phyloP scores from a whole-genome alignment of 495 filamentous ascomycete species.

The Hypoxylon intermedium region DNA sequence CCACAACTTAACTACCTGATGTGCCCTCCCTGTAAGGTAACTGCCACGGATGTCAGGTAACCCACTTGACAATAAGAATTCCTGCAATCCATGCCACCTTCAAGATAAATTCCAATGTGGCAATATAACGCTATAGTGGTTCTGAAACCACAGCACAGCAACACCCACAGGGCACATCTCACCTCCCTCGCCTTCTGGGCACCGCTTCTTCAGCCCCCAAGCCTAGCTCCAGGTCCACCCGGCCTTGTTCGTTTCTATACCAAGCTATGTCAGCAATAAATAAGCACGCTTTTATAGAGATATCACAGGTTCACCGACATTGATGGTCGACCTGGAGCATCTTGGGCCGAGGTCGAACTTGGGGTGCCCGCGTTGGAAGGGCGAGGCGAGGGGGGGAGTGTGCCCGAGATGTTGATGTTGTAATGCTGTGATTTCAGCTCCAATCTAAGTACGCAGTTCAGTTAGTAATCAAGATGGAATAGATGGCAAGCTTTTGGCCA shows the following conservation, averaged over 20 bases:
- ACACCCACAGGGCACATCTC: no score
- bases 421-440: not conserved
- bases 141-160: no score
- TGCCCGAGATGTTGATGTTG: not conserved
- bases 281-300: not conserved
- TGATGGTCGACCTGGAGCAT: not conserved
- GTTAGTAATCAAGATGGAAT: conserved; percentile 5
- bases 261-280: conserved; percentile 6
- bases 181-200: no score
- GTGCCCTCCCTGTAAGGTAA: no score
- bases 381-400: not conserved
- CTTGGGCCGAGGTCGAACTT: not conserved
- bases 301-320: conserved; percentile 1
- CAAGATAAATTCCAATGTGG: no score
- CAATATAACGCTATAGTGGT: no score
- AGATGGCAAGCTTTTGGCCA: conserved; percentile 1
- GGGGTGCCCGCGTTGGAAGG: not conserved
- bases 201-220: no score
- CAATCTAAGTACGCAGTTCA: not conserved
- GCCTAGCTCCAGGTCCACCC: no score
- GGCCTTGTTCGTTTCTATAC: not conserved
- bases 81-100: no score
- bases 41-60: no score
- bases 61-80: no score
- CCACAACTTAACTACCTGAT: no score